These are phyloP conservation scores for Amylostereum chailletii DNA, from an alignment of 1,284 basidiomycete genomes.

Conservation along the genomic window DNA sequence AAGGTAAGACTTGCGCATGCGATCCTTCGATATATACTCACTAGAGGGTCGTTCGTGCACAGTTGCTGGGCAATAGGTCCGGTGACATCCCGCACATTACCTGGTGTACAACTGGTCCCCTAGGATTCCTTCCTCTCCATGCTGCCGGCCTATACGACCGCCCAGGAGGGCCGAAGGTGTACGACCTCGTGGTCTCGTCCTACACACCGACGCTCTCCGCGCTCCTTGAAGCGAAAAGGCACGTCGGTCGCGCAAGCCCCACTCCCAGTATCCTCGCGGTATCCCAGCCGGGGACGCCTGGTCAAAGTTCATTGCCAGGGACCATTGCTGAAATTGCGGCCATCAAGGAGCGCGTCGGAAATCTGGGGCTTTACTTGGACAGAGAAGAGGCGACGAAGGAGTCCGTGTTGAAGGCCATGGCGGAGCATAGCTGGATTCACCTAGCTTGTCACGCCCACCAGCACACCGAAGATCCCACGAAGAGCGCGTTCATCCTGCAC, in stretches of 20 bases:
- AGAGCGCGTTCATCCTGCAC: slow-evolving; percentile 1
- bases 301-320: background rate
- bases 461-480: background rate
- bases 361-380: slow-evolving; percentile 6
- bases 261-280: background rate
- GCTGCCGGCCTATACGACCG: background rate
- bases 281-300: background rate
- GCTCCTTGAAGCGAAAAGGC: background rate
- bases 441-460: slow-evolving; percentile 1
- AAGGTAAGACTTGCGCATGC: background rate
- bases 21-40: background rate
- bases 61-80: background rate
- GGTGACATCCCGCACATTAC: background rate
- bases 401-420: background rate
- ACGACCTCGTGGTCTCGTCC: background rate
- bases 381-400: slow-evolving; percentile 3
- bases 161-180: background rate
- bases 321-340: background rate
- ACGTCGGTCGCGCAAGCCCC: background rate
- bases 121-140: background rate
- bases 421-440: background rate
- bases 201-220: background rate
- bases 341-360: background rate
- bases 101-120: background rate
- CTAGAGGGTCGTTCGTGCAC: background rate